Conservation (phyloP, 2,329 filamentous ascomycete genomes). For the Curvularia sp. region DNA sequence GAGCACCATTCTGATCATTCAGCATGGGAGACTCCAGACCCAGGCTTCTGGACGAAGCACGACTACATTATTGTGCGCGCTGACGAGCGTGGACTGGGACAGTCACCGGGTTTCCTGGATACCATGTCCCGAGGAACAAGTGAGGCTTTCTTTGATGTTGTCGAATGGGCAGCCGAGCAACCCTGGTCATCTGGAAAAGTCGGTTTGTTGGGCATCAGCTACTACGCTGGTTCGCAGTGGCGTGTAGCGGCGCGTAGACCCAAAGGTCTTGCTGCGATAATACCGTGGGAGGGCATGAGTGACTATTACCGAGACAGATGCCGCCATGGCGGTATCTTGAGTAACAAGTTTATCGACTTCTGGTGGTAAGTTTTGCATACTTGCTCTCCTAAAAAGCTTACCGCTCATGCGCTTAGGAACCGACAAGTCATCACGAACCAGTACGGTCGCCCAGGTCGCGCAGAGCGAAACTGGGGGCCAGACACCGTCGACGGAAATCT, state of each 20-base stretch:
- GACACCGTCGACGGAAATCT: conserved; percentile 67
- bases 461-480: conserved; percentile 61
- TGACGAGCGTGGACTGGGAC: conserved; percentile 61
- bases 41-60: conserved; percentile 49
- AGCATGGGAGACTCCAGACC: conserved; percentile 55
- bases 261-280: conserved; percentile 59
- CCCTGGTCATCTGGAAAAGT: conserved; percentile 60
- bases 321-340: conserved; percentile 51
- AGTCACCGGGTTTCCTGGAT: conserved; percentile 60
- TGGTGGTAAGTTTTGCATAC: conserved; percentile 59
- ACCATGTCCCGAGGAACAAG: conserved; percentile 62
- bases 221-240: conserved; percentile 64
- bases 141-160: conserved; percentile 60
- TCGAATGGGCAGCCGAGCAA: conserved; percentile 61
- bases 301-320: conserved; percentile 60
- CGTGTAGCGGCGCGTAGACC: conserved; percentile 60
- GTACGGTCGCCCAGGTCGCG: conserved; percentile 65
- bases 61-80: conserved; percentile 52
- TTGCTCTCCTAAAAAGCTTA: too few relatives aligned
- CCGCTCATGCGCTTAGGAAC: conserved; percentile 55
- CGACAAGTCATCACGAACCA: conserved; percentile 71
- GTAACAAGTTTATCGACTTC: conserved; percentile 54
- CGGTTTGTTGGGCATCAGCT: conserved; percentile 59
- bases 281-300: conserved; percentile 65
- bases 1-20: conserved; percentile 51